Conservation (phyloP, 2,329 filamentous ascomycete genomes). For the Nakataea oryzae region DNA sequence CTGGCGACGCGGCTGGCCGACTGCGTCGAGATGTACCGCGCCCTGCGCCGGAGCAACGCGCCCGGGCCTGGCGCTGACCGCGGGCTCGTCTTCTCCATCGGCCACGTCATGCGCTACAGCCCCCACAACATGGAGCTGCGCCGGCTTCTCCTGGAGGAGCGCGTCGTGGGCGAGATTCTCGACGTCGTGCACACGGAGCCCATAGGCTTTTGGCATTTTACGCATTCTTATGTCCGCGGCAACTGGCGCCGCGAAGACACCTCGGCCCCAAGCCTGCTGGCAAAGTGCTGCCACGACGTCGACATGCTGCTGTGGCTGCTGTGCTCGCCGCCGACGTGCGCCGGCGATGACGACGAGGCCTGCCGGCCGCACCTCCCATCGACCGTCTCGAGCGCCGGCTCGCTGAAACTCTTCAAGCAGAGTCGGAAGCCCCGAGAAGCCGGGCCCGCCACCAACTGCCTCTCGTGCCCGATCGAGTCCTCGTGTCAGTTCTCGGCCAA, state of each 20-base stretch:
- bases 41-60: slow-evolving; percentile 28
- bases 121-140: slow-evolving; percentile 84
- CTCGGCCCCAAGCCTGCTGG: slow-evolving; percentile 73
- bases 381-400: slow-evolving; percentile 65
- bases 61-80: slow-evolving; percentile 13
- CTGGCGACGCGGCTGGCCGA: slow-evolving; percentile 69
- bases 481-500: slow-evolving; percentile 79
- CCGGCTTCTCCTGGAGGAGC: slow-evolving; percentile 63
- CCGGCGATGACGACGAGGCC: slow-evolving; percentile 24
- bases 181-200: slow-evolving; percentile 89
- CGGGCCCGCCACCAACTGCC: slow-evolving; percentile 74
- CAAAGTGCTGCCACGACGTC: slow-evolving; percentile 94
- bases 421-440: slow-evolving; percentile 67
- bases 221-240: slow-evolving; percentile 81
- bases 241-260: slow-evolving; percentile 82
- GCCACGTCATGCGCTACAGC: slow-evolving; percentile 87
- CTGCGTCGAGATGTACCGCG: slow-evolving; percentile 63
- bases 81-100: slow-evolving; percentile 67
- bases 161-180: slow-evolving; percentile 71
- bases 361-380: slow-evolving; percentile 61
- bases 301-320: slow-evolving; percentile 89
- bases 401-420: slow-evolving; percentile 67
- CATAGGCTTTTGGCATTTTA: slow-evolving; percentile 93
- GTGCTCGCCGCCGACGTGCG: slow-evolving; percentile 52
- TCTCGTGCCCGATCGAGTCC: slow-evolving; percentile 63